Conservation (phyloP, 768 basidiomycete genomes). For the Leccinum olivaceopallidum region DNA sequence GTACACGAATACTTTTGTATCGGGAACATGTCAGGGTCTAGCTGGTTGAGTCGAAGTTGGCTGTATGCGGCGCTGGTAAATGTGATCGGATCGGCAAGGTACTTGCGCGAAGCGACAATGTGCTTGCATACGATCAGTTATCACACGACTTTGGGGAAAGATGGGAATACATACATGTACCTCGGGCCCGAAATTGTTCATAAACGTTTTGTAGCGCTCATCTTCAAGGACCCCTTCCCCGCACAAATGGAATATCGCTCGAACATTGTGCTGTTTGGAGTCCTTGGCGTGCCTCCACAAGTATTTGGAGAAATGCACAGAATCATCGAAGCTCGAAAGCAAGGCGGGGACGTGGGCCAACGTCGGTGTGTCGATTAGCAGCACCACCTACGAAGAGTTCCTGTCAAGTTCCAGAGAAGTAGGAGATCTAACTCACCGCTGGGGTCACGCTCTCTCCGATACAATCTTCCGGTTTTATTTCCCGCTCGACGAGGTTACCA, state of each 20-base stretch:
- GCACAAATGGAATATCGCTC: slow-evolving; percentile 54
- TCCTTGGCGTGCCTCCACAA: slow-evolving; percentile 43
- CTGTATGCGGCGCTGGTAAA: slow-evolving; percentile 75
- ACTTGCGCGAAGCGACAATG: slow-evolving; percentile 64
- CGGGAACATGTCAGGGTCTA: slow-evolving; percentile 75
- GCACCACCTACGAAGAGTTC: slow-evolving; percentile 44
- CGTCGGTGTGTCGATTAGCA: slow-evolving; percentile 75
- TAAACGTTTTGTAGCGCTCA: slow-evolving; percentile 66
- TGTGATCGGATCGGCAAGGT: slow-evolving; percentile 62
- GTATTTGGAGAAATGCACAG: slow-evolving; percentile 50
- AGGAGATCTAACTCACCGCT: slow-evolving; percentile 35
- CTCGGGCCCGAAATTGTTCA: slow-evolving; percentile 60
- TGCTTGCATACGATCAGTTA: slow-evolving; percentile 51
- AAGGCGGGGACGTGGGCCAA: slow-evolving; percentile 55
- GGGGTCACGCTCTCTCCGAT: slow-evolving; percentile 54
- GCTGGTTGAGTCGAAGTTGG: slow-evolving; percentile 67
- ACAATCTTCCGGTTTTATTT: slow-evolving; percentile 61
- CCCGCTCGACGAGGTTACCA: slow-evolving; percentile 44
- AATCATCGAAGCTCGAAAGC: slow-evolving; percentile 45
- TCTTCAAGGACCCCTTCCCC: slow-evolving; percentile 59
- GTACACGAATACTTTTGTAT: slow-evolving; percentile 54
- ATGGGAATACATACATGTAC: slow-evolving; percentile 52
- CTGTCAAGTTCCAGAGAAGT: neutral
- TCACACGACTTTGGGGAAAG: neutral
- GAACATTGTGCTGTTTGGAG: slow-evolving; percentile 44